Evolutionary conservation across 2,329 filamentous ascomycete species (phyloP), one percentile per base, ranked within the genome.

Genomic region (Xylariomycetidae sp.): DNA sequence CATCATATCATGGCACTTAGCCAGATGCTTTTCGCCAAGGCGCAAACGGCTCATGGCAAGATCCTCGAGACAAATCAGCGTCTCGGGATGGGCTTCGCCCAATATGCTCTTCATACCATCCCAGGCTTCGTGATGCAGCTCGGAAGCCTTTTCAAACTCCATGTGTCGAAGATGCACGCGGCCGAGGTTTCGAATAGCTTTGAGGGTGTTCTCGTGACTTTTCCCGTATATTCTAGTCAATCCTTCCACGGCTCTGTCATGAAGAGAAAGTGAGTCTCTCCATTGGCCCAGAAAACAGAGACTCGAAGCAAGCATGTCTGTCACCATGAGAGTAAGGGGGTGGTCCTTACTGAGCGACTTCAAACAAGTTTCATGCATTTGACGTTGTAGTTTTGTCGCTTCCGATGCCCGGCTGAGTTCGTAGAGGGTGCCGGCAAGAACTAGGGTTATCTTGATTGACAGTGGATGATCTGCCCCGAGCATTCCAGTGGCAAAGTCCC

Each of bases 391-490:
- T 10, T 26, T 23, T 3, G 30, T 25, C 4, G 34, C 30, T 17
- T 34, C 27, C 4, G 18, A 16, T 12, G 14, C 17, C 14, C 25
- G 5, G 12, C 11, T 31, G 6, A 31, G 16, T 14, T 27, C 22
- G 6, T 16, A 36, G 9, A 36, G 29, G 8, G 28, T 31, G 3
- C 16, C 17, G 3, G 34, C 4, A 7, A 31, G 23, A 14, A 23
- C 11, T 16, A 31, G 27, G n/a, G 28, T 27, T 7, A 36, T 27
- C 16, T 18, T 20, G n/a, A 31, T 30, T 16, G 41, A 16, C 10
- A 40, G 15, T 11, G 22, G 19, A 20, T 45, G 31, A 12, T 31
- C 42, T 9, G 28, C 19, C 13, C 42, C 42, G 8, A 45, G 19
- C 8, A 14, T 19, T 13, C n/a, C 16, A 16, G 32, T 19, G 6